Conservation (phyloP, 2,329 filamentous ascomycete genomes). For the Aureobasidium leucospermi region DNA sequence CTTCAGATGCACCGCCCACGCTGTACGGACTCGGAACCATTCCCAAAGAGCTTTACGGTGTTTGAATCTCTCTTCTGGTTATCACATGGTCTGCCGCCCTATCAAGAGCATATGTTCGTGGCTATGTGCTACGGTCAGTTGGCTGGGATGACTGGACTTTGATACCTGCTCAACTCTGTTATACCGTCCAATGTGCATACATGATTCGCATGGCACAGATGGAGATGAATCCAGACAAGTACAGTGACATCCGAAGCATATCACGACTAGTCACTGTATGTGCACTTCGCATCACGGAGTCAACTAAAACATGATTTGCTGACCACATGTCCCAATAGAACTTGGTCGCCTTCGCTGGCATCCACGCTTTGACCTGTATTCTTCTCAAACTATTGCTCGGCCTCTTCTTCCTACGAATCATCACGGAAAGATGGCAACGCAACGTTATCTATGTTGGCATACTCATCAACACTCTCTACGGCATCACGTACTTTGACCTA, state of each 20-base stretch:
- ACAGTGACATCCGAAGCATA: neutral
- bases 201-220: neutral
- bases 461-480: neutral
- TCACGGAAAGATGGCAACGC: slow-evolving; percentile 11
- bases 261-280: neutral
- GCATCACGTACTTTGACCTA: neutral
- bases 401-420: slow-evolving; percentile 16
- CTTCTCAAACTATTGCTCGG: slow-evolving; percentile 14
- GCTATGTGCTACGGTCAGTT: neutral
- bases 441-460: neutral
- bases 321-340: neutral
- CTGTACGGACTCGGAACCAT: neutral
- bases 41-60: neutral
- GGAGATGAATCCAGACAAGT: neutral
- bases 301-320: neutral
- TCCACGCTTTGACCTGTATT: slow-evolving; percentile 11
- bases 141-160: neutral
- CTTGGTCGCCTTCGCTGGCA: neutral
- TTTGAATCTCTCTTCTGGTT: neutral
- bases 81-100: slow-evolving; percentile 1
- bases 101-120: slow-evolving; percentile 12
- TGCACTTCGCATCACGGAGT: no score
- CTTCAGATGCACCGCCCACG: neutral
- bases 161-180: neutral
- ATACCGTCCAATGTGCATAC: neutral